Evolutionary conservation across 805 yeast genomes (phyloP).

Genomic region (Saccharomycopsis fodiens): DNA sequence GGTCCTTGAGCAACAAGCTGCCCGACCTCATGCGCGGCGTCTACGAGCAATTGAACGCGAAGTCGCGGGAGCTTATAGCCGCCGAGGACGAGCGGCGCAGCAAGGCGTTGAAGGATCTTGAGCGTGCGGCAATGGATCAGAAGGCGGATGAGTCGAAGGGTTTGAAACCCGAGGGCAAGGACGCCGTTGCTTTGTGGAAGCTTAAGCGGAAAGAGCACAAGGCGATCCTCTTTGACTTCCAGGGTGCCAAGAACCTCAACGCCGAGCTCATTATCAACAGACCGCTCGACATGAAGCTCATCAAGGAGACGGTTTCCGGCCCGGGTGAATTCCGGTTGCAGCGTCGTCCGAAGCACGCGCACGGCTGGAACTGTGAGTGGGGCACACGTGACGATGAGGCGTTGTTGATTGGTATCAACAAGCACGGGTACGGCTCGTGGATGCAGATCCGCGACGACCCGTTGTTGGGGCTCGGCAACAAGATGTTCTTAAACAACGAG

Average conservation of each 20-base stretch:
- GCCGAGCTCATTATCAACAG: conserved; percentile 82
- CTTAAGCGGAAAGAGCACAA: conserved; percentile 76
- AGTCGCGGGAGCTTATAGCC: conserved; percentile 52
- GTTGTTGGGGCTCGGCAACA: conserved; percentile 74
- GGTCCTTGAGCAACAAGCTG: conserved; percentile 76
- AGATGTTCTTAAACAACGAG: conserved; percentile 53
- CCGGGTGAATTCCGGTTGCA: conserved; percentile 55
- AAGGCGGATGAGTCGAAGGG: conserved; percentile 36
- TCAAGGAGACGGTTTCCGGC: conserved; percentile 44
- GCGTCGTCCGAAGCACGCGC: conserved; percentile 66
- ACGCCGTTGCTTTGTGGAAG: conserved; percentile 46
- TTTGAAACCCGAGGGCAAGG: conserved; percentile 28
- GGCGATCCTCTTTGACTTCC: conserved; percentile 83
- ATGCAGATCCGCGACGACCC: conserved; percentile 92
- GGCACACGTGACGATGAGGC: conserved; percentile 72
- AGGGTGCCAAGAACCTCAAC: conserved; percentile 80
- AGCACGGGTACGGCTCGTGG: conserved; percentile 97
- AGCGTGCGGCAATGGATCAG: conserved; percentile 50
- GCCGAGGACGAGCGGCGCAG: conserved; percentile 60
- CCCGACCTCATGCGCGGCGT: conserved; percentile 70
- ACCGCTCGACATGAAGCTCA: conserved; percentile 72
- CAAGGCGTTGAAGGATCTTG: conserved; percentile 48
- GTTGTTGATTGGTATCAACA: conserved; percentile 77
- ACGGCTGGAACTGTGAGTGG: conserved; percentile 93
- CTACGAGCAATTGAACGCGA: conserved; percentile 61